Base-by-base conservation (phyloP, 257 asterid genomes). In the Phtheirospermum japonicum region DNA sequence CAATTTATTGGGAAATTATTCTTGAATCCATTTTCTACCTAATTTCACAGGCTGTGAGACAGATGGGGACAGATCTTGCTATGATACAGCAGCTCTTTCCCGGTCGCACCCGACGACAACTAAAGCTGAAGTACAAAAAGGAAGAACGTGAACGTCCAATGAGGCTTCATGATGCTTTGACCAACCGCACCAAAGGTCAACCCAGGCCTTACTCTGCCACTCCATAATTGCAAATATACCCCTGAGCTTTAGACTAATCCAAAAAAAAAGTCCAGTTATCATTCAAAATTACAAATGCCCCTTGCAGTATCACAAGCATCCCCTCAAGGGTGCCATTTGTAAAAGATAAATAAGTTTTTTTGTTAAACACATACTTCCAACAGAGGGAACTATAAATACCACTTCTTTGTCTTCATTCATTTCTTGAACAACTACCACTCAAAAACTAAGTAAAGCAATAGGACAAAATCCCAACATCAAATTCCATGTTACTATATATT, bases 91-190 rank as follows among this genome's bases (percentile, higher is more conserved):
- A 17, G 4, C 56, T 10, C 19, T 50, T 50, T 50, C 56, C 56
- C 7, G 56, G 12, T 12, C 56, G 56, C 4, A 23, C 26, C 5
- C 56, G 56, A 4, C 32, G 56, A 19, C 56, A 50, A 50, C 7
- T 50, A 50, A 50, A 50, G 56, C 56, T 20, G 31, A 50, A 50
- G 56, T 50, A 50, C 32, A 50, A 50, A 19, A 50, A 50, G 31
- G 56, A 50, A 20, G 56, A 50, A 19, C 32, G 56, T 1, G 16
- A 50, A 20, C 56, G 19, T 50, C 56, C 56, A 19, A 19, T 50
- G 14, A 50, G 56, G 56, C 56, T 50, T 50, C 56, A 30, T 9
- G 56, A 50, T 50, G 56, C 56, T 50, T 19, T 50, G 56, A 50
- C 56, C 32, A 50, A 50, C 56, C 56, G 56, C 19, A 50, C 56